Evolutionary conservation across 2,329 filamentous ascomycete species (phyloP), one percentile per base, ranked within the genome.

Genomic region (Trichophyton rubrum): DNA sequence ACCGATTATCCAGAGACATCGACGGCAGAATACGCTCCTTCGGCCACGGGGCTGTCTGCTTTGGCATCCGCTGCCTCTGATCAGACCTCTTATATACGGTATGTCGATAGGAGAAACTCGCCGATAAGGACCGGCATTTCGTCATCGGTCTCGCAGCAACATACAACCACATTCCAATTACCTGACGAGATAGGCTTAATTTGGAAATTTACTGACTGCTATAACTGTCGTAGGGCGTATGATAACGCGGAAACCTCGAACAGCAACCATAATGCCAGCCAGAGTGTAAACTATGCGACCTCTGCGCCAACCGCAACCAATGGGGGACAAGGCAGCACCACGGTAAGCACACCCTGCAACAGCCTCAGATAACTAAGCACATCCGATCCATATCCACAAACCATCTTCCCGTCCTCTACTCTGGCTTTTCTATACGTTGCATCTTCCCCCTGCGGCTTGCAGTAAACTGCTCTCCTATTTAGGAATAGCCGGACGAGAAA

Each of bases 291-390:
- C 66, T 84, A 82, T 71, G 79, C 82, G 67, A 85, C 82, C 65
- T 82, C 83, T 65, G 85, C 84, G 53, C 83, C 84, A 56, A 83
- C 84, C 63, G 82, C 82, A 45, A 86, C 84, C 45, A 81, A 83
- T 63, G 84, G 82, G 65, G 84, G 84, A 59, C 82, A 84, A 70
- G 81, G 80, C 64, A 75, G 71, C 64, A 73, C 70, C 64, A 74
- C 74, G 60, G 73, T 77, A 67, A 75, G 75, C 76, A 41, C 17
- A 41, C 20, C 30, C 13, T 41, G 30, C 17, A 27, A 13, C 20
- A 57, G 15, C 59, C 63, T 64, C 68, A 67, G 68, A 66, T 13
- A 38, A 38, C 66, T 61, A 65, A 27, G 3, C 33, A n/a, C 27
- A 43, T 24, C 35, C 33, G n/a, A 15, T 24, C 40, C 33, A 24